Evolutionary conservation across 2,329 filamentous ascomycete genomes (phyloP).

Genomic region (Didymella arachidicola): DNA sequence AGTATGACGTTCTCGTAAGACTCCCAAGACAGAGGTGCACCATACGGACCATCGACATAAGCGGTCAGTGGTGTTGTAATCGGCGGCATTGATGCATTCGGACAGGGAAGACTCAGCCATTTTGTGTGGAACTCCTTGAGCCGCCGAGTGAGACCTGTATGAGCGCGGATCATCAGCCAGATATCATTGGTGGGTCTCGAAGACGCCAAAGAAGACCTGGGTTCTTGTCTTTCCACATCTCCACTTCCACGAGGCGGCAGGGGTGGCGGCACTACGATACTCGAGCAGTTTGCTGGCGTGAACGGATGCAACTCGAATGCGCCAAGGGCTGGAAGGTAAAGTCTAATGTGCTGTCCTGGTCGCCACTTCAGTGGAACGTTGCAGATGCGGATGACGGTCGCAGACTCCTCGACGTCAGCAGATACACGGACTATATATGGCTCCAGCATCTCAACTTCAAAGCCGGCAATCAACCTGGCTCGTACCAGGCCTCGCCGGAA

Average conservation of each 20-base stretch:
- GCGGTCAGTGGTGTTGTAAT: conserved; percentile 28
- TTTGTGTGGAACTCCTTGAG: conserved; percentile 32
- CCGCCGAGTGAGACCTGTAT: conserved; percentile 33
- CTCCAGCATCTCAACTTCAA: conserved; percentile 34
- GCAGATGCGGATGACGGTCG: conserved; percentile 34
- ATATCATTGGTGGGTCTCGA: conserved; percentile 30
- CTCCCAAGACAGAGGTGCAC: conserved; percentile 34
- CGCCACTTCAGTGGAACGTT: conserved; percentile 36
- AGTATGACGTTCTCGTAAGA: conserved; percentile 34
- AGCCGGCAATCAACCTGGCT: conserved; percentile 30
- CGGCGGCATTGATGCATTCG: conserved; percentile 31
- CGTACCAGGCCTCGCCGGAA: conserved; percentile 20
- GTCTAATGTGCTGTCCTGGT: conserved; percentile 43
- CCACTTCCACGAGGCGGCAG: conserved; percentile 23
- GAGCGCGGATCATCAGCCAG: conserved; percentile 32
- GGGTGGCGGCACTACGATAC: conserved; percentile 14
- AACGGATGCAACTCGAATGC: conserved; percentile 40
- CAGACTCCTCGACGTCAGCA: conserved; percentile 18
- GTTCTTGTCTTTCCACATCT: conserved; percentile 26
- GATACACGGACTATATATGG: conserved; percentile 15
- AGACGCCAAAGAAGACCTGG: neutral
- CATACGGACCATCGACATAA: conserved; percentile 41
- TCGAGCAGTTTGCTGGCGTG: conserved; percentile 41
- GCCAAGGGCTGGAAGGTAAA: conserved; percentile 38
- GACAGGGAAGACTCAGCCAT: conserved; percentile 40